Evolutionary conservation across 1,284 basidiomycete species (phyloP).

Genomic region (Phylloboletellus chloephorus): DNA sequence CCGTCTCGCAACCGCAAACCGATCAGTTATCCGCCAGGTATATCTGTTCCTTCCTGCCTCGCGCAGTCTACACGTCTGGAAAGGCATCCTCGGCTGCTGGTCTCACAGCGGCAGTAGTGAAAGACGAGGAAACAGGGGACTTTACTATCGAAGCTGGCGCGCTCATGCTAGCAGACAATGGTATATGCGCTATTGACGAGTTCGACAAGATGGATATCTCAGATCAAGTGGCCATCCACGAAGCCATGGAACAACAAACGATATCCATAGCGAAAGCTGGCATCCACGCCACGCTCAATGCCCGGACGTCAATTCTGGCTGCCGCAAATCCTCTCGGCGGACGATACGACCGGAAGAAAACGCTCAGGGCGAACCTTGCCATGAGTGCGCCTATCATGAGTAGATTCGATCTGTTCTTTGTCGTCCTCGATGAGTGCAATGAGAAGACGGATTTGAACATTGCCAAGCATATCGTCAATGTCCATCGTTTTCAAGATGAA

Average conservation of each 20-base stretch:
- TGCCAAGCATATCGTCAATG: slow-evolving; percentile 95
- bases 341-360: slow-evolving; percentile 94
- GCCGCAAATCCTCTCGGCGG: slow-evolving; percentile 98
- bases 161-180: slow-evolving; percentile 98
- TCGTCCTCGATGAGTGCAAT: slow-evolving; percentile 97
- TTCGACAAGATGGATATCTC: slow-evolving; percentile 99
- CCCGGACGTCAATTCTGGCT: slow-evolving; percentile 94
- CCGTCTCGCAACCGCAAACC: background rate
- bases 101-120: slow-evolving; percentile 97
- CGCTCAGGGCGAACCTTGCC: slow-evolving; percentile 90
- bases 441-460: slow-evolving; percentile 90
- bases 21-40: slow-evolving; percentile 54
- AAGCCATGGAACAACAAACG: slow-evolving; percentile 99
- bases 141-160: slow-evolving; percentile 99
- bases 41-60: slow-evolving; percentile 97
- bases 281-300: slow-evolving; percentile 97
- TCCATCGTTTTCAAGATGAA: slow-evolving; percentile 92
- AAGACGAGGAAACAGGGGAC: slow-evolving; percentile 97
- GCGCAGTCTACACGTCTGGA: slow-evolving; percentile 97
- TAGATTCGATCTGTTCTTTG: slow-evolving; percentile 97
- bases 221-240: slow-evolving; percentile 99
- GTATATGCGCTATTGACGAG: slow-evolving; percentile 99
- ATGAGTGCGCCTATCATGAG: slow-evolving; percentile 99
- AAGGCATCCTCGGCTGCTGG: slow-evolving; percentile 99
- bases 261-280: slow-evolving; percentile 99